Conservation (phyloP, 1,284 basidiomycete species). For the Malassezia restricta region DNA sequence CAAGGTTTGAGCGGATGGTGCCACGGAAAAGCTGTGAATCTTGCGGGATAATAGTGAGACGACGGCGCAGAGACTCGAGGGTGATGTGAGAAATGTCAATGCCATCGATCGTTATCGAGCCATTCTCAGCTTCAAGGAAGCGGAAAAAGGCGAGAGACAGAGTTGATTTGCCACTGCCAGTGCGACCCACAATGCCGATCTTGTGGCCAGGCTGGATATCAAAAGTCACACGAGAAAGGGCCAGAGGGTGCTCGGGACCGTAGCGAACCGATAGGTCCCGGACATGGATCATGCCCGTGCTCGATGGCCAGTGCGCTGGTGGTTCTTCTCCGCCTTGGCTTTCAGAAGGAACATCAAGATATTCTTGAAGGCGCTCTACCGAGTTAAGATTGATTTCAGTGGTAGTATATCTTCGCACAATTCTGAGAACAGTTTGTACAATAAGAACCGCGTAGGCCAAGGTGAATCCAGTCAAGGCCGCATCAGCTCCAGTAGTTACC, state of each 20-base stretch:
- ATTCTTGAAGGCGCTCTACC: slow-evolving; percentile 45
- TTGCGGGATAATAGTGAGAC: slow-evolving; percentile 79
- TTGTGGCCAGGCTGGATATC: slow-evolving; percentile 41
- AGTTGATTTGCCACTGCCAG: slow-evolving; percentile 75
- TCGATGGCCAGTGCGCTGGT: slow-evolving; percentile 45
- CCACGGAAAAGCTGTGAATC: slow-evolving; percentile 52
- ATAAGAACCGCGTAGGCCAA: slow-evolving; percentile 41
- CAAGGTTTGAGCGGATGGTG: slow-evolving; percentile 44
- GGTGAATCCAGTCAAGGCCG: slow-evolving; percentile 38
- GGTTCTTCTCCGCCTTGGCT: slow-evolving; percentile 29
- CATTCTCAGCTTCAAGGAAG: slow-evolving; percentile 70
- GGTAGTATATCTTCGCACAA: slow-evolving; percentile 36
- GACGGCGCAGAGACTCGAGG: slow-evolving; percentile 67
- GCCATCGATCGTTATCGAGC: slow-evolving; percentile 74
- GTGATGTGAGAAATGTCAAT: slow-evolving; percentile 77
- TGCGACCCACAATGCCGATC: slow-evolving; percentile 51
- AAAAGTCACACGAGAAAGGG: slow-evolving; percentile 36
- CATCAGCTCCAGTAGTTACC: slow-evolving; percentile 31
- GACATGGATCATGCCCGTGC: slow-evolving; percentile 34
- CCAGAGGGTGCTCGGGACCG: slow-evolving; percentile 40
- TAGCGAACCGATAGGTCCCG: slow-evolving; percentile 43
- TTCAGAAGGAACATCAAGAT: slow-evolving; percentile 34
- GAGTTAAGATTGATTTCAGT: slow-evolving; percentile 47
- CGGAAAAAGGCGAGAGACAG: slow-evolving; percentile 88
- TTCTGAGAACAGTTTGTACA: slow-evolving; percentile 56